Evolutionary conservation across 352 stramenopile genomes (phyloP), one percentile per base, ranked within the genome.

Genomic region (Phytophthora pistaciae): DNA sequence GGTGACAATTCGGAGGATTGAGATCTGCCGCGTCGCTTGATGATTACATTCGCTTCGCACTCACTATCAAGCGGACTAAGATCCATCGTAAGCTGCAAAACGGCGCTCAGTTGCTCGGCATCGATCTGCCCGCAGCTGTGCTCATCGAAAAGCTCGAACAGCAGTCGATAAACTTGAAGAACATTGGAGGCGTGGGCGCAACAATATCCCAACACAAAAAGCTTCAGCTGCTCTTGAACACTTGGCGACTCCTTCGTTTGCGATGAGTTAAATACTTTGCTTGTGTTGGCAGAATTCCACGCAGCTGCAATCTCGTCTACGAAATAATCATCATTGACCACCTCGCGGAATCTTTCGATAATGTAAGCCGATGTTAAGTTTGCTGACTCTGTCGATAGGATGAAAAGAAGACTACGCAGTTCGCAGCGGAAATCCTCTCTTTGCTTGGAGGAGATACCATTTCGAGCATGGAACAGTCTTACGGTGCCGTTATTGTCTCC

Each of bases 141-240:
- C 7, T 74, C 60, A 40, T 91, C 80, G 23, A 88, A 81, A 0
- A 88, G 38, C 25, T 74, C 70, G 50, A 89, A 89, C 1, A 89
- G 27, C 33, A 77, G 66, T 1, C 83, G 72, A 56, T 82, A 70
- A 0, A 87, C 63, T 16, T 83, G 72, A 2, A 61, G n/a, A 16
- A 66, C 74, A 18, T 38, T 74, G 1, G 38, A 65, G 6, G 77
- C 62, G 10, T 65, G 77, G 3, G 64, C 67, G 50, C 80, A 82
- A 57, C 77, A 83, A 14, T 88, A 63, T 46, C 64, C 72, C 8
- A 84, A 5, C 31, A 87, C 48, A 27, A 79, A 65, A 5, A 49
- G 54, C 23, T 70, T 71, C 0, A 81, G 66, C 14, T 64, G 46
- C 52, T 64, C 23, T 16, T 31, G 49, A 25, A 23, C 38, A 25